Conservation (phyloP, 2,329 filamentous ascomycete species). For the Plectosphaerella sp. region DNA sequence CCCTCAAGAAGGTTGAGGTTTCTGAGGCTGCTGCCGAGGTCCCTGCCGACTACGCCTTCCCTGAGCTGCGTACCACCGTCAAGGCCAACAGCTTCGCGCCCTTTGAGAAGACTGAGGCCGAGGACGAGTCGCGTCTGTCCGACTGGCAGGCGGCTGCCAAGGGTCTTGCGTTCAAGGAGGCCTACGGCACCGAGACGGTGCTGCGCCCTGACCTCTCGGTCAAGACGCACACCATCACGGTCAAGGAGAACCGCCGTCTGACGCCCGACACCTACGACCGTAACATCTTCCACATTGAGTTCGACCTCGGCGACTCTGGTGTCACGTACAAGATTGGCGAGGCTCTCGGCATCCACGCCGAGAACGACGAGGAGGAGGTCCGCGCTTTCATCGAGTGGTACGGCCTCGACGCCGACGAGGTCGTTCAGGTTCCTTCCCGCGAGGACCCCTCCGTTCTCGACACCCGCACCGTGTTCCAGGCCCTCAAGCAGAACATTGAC, state of each 20-base stretch:
- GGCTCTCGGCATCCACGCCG: conserved; percentile 90
- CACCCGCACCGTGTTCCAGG: conserved; percentile 89
- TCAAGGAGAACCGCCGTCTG: conserved; percentile 92
- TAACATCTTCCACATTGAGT: conserved; percentile 99
- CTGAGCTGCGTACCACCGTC: conserved; percentile 57
- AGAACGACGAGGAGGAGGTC: conserved; percentile 80
- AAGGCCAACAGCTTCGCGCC: conserved; percentile 76
- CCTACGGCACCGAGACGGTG: conserved; percentile 67
- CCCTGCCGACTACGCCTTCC: conserved; percentile 50
- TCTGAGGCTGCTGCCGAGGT: conserved; percentile 76
- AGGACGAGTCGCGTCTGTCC: conserved; percentile 60
- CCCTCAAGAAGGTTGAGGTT: conserved; percentile 69
- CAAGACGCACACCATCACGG: conserved; percentile 81
- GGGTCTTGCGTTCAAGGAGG: conserved; percentile 90
- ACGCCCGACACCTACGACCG: conserved; percentile 88
- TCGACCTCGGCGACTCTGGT: conserved; percentile 86
- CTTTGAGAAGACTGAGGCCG: conserved; percentile 72
- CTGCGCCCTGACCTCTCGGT: conserved; percentile 83
- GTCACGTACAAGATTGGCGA: conserved; percentile 97
- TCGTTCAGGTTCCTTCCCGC: conserved; percentile 88
- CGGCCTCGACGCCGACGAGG: conserved; percentile 72
- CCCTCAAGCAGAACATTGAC: conserved; percentile 86
- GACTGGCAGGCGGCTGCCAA: conserved; percentile 84
- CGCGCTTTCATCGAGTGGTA: conserved; percentile 86
- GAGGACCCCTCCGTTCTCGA: conserved; percentile 73